Evolutionary conservation across 345 rosid genomes (phyloP), one percentile per base, ranked within the genome.

Genomic region (Salix brachista): DNA sequence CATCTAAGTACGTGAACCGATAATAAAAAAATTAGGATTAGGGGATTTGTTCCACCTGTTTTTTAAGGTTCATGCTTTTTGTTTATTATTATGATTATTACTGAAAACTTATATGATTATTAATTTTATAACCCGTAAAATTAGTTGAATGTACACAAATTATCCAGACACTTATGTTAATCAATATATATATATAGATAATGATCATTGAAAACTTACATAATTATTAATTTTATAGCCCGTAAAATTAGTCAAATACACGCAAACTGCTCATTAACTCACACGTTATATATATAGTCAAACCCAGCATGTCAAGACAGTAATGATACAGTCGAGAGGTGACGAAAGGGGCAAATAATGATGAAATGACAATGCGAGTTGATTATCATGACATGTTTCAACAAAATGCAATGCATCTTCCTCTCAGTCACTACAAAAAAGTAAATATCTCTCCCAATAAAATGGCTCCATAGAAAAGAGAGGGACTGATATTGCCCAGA

Each of bases 401-500:
- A 1, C 58, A 28, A 3, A 12, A 65, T 74, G 69, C 77, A 74
- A 64, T 74, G 77, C 9, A 74, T 64, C 61, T 28, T 6, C 32
- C 3, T 44, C 12, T 12, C 6, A 9, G 30, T 64, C 32, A 32
- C 65, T 37, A 37, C 64, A 23, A 58, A 58, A 41, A n/a, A 56
- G 62, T 9, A n/a, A n/a, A 9, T 23, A 58, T 21, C 16, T 25
- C n/a, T 58, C 75, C 44, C 26, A n/a, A 16, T 37, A 56, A n/a
- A 58, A 23, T 36, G 34, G 6, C 46, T n/a, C 18, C 26, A 3
- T 1, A 30, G 41, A 23, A 1, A 28, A 18, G 23, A 42, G 21
- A 37, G 75, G 66, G 75, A 72, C n/a, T 56, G 75, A n/a, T n/a
- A 23, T 56, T 36, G 44, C 65, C 66, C 66, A 6, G 21, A n/a